Evolutionary conservation across 495 filamentous ascomycete species (phyloP), one percentile per base, ranked within the genome.

Genomic region (Diplogelasinospora grovesii): DNA sequence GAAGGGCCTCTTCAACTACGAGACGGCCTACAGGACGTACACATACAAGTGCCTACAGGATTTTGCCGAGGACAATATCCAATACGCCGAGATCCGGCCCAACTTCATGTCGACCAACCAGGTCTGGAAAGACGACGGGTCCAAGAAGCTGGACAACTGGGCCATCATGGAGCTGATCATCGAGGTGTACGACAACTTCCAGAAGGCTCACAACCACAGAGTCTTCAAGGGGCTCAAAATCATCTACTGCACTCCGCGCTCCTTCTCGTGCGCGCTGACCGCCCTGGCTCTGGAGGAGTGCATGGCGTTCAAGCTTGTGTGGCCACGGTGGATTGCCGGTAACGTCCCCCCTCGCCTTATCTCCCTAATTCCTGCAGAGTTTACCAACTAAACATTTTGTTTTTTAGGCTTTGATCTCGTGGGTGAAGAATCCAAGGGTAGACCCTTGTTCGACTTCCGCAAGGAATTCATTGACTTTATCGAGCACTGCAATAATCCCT

Each of bases 381-480:
- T n/a, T n/a, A n/a, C n/a, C n/a, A n/a, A 32, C 35, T 19, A 5
- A 19, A 8, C 1, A 8, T 6, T 11, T 11, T 18, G 8, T 3
- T 18, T n/a, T 1, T 11, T 7, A 68, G 88, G 90, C 7, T 95
- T 86, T 54, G 92, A 98, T 57, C 59, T 95, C 8, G 85, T 95
- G 8, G 92, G 88, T 9, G 85, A 88, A 57, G 92, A 95, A 64
- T 75, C 86, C 41, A 61, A 73, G 33, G 84, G 81, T 4, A 66
- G 79, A 16, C 72, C 87, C 0, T 74, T 95, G 16, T 73, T 69
- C 22, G 77, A 83, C 46, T 80, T 92, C 19, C 65, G 81, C 0
- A 78, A 83, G 0, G 69, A 90, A 38, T 69, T 97, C n/a, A 81
- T 89, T 36, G 81, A 82, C 68, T 97, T 98, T 67, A 77, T 75